Percentiles rank a stretch among this genome's conserved stretches.
These are phyloP conservation scores for Thyridium curvatum DNA, from an alignment of 2,329 filamentous ascomycete species.

Conservation along the genomic window DNA sequence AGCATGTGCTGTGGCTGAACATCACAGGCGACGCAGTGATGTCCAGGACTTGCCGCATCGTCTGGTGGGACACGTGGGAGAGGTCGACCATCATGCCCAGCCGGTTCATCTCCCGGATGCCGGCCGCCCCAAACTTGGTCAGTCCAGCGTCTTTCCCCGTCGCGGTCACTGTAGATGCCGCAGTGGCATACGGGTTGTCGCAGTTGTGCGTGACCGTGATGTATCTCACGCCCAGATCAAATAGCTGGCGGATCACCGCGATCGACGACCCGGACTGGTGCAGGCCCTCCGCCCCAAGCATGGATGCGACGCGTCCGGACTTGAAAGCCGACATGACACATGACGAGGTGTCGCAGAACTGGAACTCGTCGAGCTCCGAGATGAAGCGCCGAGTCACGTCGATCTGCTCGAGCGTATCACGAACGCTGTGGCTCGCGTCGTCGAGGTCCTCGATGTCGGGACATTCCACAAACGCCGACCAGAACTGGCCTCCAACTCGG, in stretches of 20 bases:
- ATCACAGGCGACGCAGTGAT: conserved; percentile 11
- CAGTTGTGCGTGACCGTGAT: conserved; percentile 28
- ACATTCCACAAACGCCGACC: conserved; percentile 10
- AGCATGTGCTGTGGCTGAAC: conserved; percentile 9
- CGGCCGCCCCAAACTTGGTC: conserved; percentile 11
- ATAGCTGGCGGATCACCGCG: conserved; percentile 24
- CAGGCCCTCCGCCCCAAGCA: conserved; percentile 28
- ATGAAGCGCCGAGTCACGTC: conserved; percentile 21
- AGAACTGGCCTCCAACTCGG: conserved; percentile 22
- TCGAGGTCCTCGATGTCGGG: not conserved
- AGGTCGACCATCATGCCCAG: conserved; percentile 17
- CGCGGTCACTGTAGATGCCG: conserved; percentile 19
- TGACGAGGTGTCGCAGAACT: conserved; percentile 16
- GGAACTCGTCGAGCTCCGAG: conserved; percentile 13
- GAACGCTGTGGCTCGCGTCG: conserved; percentile 1
- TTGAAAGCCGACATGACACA: conserved; percentile 21
- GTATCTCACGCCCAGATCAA: conserved; percentile 28
- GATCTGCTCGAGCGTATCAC: conserved; percentile 22
- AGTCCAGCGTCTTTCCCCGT: conserved; percentile 11
- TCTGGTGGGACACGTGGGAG: conserved; percentile 9
- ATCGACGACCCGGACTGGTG: conserved; percentile 27
- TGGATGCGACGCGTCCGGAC: conserved; percentile 23
- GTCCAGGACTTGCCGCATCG: conserved; percentile 10
- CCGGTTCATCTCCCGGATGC: conserved; percentile 21
- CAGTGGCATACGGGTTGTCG: conserved; percentile 22